These are phyloP conservation scores for Bonia amplexicaulis DNA, from an alignment of 176 grass and related monocot species.

Conservation along the genomic window DNA sequence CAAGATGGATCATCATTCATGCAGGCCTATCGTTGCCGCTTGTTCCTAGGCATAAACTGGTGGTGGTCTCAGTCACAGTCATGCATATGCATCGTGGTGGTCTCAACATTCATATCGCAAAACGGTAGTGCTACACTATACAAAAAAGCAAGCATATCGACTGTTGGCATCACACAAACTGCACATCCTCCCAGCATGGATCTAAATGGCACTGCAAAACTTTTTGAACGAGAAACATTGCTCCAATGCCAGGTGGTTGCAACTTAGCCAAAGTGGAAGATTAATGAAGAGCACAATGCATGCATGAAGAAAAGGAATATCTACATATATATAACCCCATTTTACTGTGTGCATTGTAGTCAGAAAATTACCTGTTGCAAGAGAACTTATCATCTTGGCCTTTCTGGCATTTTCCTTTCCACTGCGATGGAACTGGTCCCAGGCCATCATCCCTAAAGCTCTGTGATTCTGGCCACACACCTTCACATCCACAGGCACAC, in stretches of 20 bases:
- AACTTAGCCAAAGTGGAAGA: background rate
- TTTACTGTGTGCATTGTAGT: background rate
- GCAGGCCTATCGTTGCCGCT: slow-evolving; percentile 19
- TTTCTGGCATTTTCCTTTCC: slow-evolving; percentile 82
- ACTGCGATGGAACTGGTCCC: slow-evolving; percentile 52
- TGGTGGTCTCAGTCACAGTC: slow-evolving; percentile 31
- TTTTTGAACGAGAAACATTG: background rate
- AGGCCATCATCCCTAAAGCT: slow-evolving; percentile 86
- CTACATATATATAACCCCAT: background rate
- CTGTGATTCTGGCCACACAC: slow-evolving; percentile 85
- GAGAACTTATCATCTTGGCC: slow-evolving; percentile 40
- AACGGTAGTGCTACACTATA: slow-evolving; percentile 33
- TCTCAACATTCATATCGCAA: slow-evolving; percentile 9
- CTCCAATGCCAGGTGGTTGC: background rate
- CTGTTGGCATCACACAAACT: background rate
- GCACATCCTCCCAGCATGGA: background rate
- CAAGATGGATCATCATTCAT: slow-evolving; percentile 4
- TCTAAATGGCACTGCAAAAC: background rate
- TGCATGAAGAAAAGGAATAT: background rate
- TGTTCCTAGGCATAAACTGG: slow-evolving; percentile 28
- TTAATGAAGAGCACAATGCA: background rate
- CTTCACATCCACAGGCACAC: slow-evolving; percentile 37
- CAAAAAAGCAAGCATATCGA: slow-evolving; percentile 31
- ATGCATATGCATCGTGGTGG: slow-evolving; percentile 31
- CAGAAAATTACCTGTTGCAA: slow-evolving; percentile 68